A percentile compares a stretch with the other conserved stretches of the same genome.
These are phyloP conservation scores for Filobasidium floriforme DNA, from an alignment of 768 basidiomycete genomes.

Conservation along the genomic window DNA sequence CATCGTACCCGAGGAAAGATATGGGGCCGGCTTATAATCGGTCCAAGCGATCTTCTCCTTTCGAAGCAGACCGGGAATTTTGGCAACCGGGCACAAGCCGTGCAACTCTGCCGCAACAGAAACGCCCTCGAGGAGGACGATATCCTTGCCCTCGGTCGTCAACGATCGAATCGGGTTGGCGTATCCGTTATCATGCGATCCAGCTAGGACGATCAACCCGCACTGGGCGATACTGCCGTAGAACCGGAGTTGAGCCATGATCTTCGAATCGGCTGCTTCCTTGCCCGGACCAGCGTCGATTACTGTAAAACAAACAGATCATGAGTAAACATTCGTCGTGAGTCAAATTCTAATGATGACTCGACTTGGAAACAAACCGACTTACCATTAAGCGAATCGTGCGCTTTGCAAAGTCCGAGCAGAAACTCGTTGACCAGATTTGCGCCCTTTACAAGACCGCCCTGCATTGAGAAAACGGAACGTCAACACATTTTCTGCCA, in stretches of 20 bases:
- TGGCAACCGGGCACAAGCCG: slow-evolving; percentile 28
- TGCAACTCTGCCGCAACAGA: slow-evolving; percentile 22
- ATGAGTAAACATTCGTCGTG: no score
- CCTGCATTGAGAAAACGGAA: slow-evolving; percentile 21
- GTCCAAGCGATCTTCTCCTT: slow-evolving; percentile 23
- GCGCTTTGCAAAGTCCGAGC: slow-evolving; percentile 32
- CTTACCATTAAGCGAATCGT: slow-evolving; percentile 33
- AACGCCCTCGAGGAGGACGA: slow-evolving; percentile 25
- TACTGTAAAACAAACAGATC: slow-evolving; percentile 19
- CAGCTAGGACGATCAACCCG: slow-evolving; percentile 33
- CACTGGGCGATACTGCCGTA: slow-evolving; percentile 31
- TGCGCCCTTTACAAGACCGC: slow-evolving; percentile 26
- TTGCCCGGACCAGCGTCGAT: slow-evolving; percentile 37
- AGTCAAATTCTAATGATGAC: no score
- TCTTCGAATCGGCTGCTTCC: slow-evolving; percentile 34
- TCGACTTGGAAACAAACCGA: no score
- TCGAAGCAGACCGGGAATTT: slow-evolving; percentile 32
- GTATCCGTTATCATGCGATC: slow-evolving; percentile 34
- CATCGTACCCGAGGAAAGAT: neutral
- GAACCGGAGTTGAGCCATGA: slow-evolving; percentile 30
- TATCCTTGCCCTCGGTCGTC: slow-evolving; percentile 30
- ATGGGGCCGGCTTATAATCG: slow-evolving; percentile 8
- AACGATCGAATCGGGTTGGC: slow-evolving; percentile 31
- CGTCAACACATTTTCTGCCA: neutral
- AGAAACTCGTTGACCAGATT: slow-evolving; percentile 31